A percentile compares a stretch with the other conserved stretches of the same genome.
Conservation (phyloP, 768 basidiomycete species). For the Astraeus odoratus region DNA sequence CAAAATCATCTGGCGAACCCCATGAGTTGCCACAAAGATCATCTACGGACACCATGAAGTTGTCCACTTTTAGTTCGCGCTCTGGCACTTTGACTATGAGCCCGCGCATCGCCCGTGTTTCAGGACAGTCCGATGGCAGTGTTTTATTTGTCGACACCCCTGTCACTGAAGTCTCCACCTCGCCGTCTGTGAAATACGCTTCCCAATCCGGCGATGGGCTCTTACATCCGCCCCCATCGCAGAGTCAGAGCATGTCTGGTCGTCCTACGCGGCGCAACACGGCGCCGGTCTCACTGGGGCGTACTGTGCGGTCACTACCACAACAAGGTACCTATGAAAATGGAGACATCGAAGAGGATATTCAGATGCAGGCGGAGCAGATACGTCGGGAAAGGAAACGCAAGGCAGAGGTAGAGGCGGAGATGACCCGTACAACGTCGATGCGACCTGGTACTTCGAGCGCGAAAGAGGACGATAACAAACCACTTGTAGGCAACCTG, state of each 20-base stretch:
- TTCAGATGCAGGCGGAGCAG: conserved; percentile 82
- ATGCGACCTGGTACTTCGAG: conserved; percentile 17
- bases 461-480: conserved; percentile 37
- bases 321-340: conserved; percentile 34
- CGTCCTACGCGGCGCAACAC: conserved; percentile 63
- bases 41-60: conserved; percentile 42
- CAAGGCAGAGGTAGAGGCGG: conserved; percentile 58
- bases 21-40: conserved; percentile 37
- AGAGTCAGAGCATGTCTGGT: conserved; percentile 11
- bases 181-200: conserved; percentile 20
- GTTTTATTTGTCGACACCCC: conserved; percentile 12
- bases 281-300: conserved; percentile 42
- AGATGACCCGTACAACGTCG: conserved; percentile 33
- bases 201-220: conserved; percentile 36
- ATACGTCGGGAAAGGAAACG: conserved; percentile 81
- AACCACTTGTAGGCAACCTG: conserved; percentile 83
- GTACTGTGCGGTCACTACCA: conserved; percentile 20
- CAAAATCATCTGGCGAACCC: conserved; percentile 6
- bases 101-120: conserved; percentile 12
- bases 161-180: conserved; percentile 15
- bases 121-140: conserved; percentile 9
- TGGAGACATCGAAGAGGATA: conserved; percentile 45
- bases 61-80: conserved; percentile 24
- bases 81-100: conserved; percentile 12
- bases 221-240: conserved; percentile 51